phyloP scores from a whole-genome alignment of 2,329 filamentous ascomycete species.

The Pseudonectria foliicola region DNA sequence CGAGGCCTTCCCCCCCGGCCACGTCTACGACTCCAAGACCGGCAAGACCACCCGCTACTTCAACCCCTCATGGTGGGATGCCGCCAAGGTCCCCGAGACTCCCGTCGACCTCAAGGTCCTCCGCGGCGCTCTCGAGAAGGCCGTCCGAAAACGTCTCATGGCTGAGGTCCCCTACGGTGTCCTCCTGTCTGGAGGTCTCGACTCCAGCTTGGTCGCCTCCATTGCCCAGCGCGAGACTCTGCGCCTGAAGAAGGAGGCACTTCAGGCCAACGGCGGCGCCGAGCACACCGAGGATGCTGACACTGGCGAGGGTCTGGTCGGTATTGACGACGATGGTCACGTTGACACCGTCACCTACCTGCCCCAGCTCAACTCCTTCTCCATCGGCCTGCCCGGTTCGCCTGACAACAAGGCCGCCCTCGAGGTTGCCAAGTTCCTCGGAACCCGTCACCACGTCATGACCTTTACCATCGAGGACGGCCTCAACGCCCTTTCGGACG shows the following conservation, averaged over 20 bases:
- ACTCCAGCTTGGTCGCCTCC: slow-evolving; percentile 89
- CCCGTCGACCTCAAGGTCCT: slow-evolving; percentile 80
- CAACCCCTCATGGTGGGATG: slow-evolving; percentile 88
- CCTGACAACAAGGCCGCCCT: slow-evolving; percentile 88
- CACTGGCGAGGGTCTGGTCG: slow-evolving; percentile 68
- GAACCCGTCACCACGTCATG: slow-evolving; percentile 96
- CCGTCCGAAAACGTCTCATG: slow-evolving; percentile 96
- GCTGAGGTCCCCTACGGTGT: slow-evolving; percentile 98
- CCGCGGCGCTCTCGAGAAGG: slow-evolving; percentile 75
- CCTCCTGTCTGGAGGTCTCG: slow-evolving; percentile 85
- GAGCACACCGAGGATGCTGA: slow-evolving; percentile 49
- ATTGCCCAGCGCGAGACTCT: slow-evolving; percentile 92
- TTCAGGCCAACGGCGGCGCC: slow-evolving; percentile 38
- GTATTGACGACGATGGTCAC: slow-evolving; percentile 88
- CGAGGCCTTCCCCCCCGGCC: slow-evolving; percentile 86
- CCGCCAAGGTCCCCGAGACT: slow-evolving; percentile 65
- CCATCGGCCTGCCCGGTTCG: slow-evolving; percentile 87
- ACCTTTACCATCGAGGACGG: slow-evolving; percentile 98
- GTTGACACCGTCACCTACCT: slow-evolving; percentile 85
- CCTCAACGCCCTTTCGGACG: slow-evolving; percentile 91
- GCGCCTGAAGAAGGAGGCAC: slow-evolving; percentile 61
- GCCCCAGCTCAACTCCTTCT: slow-evolving; percentile 96
- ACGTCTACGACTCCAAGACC: slow-evolving; percentile 92
- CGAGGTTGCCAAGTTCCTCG: slow-evolving; percentile 92
- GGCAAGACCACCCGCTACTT: slow-evolving; percentile 81